phyloP scores from a whole-genome alignment of 805 yeast species.

The Metschnikowia santaceciliae region DNA sequence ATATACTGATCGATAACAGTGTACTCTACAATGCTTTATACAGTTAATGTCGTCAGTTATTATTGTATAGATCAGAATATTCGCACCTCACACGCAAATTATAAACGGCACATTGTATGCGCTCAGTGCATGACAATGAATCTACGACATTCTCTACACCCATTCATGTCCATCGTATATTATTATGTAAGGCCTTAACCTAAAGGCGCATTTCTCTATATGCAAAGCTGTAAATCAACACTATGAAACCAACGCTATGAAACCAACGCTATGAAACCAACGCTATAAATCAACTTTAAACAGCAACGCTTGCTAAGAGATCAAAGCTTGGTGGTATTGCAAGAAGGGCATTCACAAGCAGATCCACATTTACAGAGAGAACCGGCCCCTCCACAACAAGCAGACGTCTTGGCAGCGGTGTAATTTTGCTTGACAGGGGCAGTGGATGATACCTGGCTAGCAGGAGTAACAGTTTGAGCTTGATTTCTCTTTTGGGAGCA shows the following conservation, averaged over 20 bases:
- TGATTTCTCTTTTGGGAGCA: constrained; percentile 12
- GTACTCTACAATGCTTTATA: no score
- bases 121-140: no score
- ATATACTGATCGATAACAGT: no score
- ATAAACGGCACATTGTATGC: no score
- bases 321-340: constrained; percentile 41
- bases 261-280: no score
- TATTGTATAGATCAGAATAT: no score
- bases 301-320: no score
- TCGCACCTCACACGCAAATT: no score
- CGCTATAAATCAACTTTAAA: neutral
- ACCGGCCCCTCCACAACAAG: constrained; percentile 30
- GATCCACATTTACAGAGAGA: constrained; percentile 41
- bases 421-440: constrained; percentile 12
- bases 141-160: neutral
- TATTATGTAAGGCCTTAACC: neutral
- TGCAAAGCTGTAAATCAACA: no score
- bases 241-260: no score
- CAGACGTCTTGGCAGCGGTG: constrained; percentile 13
- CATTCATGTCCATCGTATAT: neutral
- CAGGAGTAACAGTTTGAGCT: neutral
- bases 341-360: constrained; percentile 35
- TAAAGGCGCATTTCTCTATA: no score
- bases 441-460: constrained; percentile 5
- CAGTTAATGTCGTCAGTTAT: no score